phyloP scores from a whole-genome alignment of 768 basidiomycete genomes.

The Xanthoconium purpureum region DNA sequence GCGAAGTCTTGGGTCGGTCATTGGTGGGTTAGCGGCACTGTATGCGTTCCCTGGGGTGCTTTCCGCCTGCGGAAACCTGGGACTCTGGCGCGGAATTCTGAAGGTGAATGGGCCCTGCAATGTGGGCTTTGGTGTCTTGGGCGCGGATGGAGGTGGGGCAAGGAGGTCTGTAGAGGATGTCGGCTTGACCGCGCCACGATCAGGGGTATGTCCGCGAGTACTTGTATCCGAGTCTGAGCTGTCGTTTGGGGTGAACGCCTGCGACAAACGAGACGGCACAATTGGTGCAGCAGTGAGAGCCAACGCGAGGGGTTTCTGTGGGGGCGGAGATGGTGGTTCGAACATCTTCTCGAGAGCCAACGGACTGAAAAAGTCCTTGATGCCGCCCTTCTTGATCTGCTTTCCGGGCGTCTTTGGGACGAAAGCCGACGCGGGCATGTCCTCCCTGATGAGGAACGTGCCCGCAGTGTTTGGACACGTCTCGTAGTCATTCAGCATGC shows the following conservation, averaged over 20 bases:
- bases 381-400: slow-evolving; percentile 49
- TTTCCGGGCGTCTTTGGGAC: slow-evolving; percentile 66
- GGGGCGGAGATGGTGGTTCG: slow-evolving; percentile 84
- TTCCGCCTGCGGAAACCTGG: slow-evolving; percentile 50
- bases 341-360: slow-evolving; percentile 89
- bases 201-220: slow-evolving; percentile 9
- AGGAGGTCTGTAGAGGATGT: slow-evolving; percentile 8
- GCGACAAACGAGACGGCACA: slow-evolving; percentile 37
- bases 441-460: slow-evolving; percentile 75
- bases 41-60: slow-evolving; percentile 48
- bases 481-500: slow-evolving; percentile 30
- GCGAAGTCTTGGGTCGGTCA: slow-evolving; percentile 72
- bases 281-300: slow-evolving; percentile 29
- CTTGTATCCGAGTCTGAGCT: slow-evolving; percentile 24
- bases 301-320: slow-evolving; percentile 19
- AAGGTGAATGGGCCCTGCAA: slow-evolving; percentile 73
- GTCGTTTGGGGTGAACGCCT: slow-evolving; percentile 34
- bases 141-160: slow-evolving; percentile 15
- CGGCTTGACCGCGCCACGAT: slow-evolving; percentile 6
- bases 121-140: slow-evolving; percentile 43
- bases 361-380: slow-evolving; percentile 87
- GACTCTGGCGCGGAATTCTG: slow-evolving; percentile 49
- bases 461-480: slow-evolving; percentile 44
- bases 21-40: slow-evolving; percentile 30
- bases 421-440: slow-evolving; percentile 52